These are phyloP conservation scores for Periconia digitata DNA, from an alignment of 2,329 filamentous ascomycete species.

Conservation along the genomic window DNA sequence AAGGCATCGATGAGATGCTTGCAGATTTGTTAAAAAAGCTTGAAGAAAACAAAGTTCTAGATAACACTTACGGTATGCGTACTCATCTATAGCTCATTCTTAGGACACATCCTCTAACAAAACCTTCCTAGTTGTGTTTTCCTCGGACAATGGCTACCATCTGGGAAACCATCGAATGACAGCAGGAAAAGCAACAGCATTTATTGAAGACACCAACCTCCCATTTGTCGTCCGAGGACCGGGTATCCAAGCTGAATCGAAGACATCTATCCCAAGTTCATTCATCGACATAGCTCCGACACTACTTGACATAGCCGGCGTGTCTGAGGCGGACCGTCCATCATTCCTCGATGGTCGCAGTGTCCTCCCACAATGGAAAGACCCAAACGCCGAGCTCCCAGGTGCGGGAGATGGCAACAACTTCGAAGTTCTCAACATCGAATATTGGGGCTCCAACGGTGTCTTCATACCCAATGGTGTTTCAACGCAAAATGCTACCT, in stretches of 20 bases:
- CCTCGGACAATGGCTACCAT: conserved; percentile 29
- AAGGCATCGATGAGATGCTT: conserved; percentile 1
- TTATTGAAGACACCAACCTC: conserved; percentile 45
- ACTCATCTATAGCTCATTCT: conserved; percentile 16
- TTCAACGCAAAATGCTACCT: conserved; percentile 53
- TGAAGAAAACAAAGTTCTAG: not conserved
- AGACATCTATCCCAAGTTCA: conserved; percentile 24
- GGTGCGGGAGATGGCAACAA: not conserved
- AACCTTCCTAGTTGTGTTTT: conserved; percentile 32
- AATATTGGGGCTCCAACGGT: conserved; percentile 39
- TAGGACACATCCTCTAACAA: conserved; percentile 7
- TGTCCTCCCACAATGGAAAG: conserved; percentile 31
- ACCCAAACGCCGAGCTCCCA: conserved; percentile 1
- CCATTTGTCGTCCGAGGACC: conserved; percentile 43
- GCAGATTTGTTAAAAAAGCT: not conserved
- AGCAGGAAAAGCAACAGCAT: conserved; percentile 42
- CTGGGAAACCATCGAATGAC: conserved; percentile 42
- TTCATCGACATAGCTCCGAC: conserved; percentile 43
- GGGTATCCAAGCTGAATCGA: conserved; percentile 24
- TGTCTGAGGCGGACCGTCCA: conserved; percentile 21
- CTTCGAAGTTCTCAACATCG: conserved; percentile 40
- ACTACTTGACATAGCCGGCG: conserved; percentile 31
- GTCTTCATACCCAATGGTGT: not conserved
- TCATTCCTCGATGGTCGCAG: conserved; percentile 33
- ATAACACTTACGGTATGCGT: not conserved